Evolutionary conservation across 1,284 basidiomycete species (phyloP).

Genomic region (Pseudozyma thailandica): DNA sequence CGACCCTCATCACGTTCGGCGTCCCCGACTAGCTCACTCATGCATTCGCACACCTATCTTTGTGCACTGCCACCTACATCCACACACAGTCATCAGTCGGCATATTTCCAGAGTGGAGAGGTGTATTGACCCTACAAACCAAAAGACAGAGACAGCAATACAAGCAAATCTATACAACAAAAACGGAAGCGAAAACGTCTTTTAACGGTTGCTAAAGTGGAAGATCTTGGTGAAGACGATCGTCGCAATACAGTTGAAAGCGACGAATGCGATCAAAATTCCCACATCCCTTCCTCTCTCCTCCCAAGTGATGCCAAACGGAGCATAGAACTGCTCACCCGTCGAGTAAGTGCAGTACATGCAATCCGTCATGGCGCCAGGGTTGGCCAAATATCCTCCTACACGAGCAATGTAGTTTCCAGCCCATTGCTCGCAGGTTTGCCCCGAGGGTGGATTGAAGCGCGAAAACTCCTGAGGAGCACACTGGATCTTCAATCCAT

Average conservation of each 20-base stretch:
- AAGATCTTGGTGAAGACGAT: slow-evolving; percentile 50
- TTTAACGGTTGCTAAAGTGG: slow-evolving; percentile 50
- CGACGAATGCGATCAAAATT: slow-evolving; percentile 55
- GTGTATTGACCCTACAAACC: slow-evolving; percentile 3
- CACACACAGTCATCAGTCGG: background rate
- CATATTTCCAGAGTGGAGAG: background rate
- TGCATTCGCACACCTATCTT: too few relatives aligned
- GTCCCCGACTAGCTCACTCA: too few relatives aligned
- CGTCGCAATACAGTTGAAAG: slow-evolving; percentile 49
- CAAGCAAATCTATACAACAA: slow-evolving; percentile 3
- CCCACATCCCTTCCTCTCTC: slow-evolving; percentile 55
- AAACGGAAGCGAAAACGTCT: background rate
- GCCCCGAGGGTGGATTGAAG: slow-evolving; percentile 78
- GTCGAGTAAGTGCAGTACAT: slow-evolving; percentile 78
- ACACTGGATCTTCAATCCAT: slow-evolving; percentile 79
- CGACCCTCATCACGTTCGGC: background rate
- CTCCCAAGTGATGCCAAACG: slow-evolving; percentile 76
- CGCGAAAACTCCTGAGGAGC: slow-evolving; percentile 73
- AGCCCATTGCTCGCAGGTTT: slow-evolving; percentile 76
- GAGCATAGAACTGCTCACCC: slow-evolving; percentile 79
- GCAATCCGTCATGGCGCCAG: slow-evolving; percentile 74
- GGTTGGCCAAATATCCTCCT: slow-evolving; percentile 85
- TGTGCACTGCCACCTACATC: too few relatives aligned
- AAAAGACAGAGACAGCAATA: background rate
- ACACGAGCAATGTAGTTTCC: slow-evolving; percentile 69